Percentiles rank a stretch among this genome's conserved stretches.
Evolutionary conservation across 2,329 filamentous ascomycete species (phyloP).

Genomic region (Akanthomyces uredinophilus): DNA sequence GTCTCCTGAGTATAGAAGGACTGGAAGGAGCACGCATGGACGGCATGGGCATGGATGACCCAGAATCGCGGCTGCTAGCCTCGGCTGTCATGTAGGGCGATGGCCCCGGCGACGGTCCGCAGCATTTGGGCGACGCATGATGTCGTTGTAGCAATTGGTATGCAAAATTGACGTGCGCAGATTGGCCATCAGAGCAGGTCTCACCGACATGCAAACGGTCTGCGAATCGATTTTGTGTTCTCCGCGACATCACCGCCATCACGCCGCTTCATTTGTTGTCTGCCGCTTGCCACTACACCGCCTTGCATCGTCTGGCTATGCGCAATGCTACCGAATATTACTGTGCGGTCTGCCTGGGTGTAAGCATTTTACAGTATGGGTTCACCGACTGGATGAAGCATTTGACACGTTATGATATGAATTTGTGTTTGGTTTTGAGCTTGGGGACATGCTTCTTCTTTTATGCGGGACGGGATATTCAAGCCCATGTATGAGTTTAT

Average conservation of each 20-base stretch:
- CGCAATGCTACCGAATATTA: not conserved
- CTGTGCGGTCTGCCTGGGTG: not conserved
- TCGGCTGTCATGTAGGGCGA: slow-evolving; percentile 38
- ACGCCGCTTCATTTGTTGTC: not conserved
- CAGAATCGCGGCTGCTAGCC: slow-evolving; percentile 39
- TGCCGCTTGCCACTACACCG: not conserved
- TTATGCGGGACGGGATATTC: not conserved
- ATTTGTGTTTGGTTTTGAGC: not conserved
- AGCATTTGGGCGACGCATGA: not conserved
- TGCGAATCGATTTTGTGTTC: not conserved
- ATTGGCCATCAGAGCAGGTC: not conserved
- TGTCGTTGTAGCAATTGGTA: not conserved
- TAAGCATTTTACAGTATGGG: not conserved
- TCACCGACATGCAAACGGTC: not conserved
- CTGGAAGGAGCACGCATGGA: slow-evolving; percentile 40
- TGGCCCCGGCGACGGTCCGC: slow-evolving; percentile 16
- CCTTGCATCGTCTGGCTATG: not conserved
- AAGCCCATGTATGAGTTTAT: not conserved
- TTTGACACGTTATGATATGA: slow-evolving; percentile 1
- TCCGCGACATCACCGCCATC: no score
- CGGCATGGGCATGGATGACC: slow-evolving; percentile 40
- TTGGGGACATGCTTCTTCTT: not conserved
- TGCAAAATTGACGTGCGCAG: not conserved
- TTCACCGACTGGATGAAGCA: not conserved
- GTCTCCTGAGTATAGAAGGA: slow-evolving; percentile 30